phyloP scores from a whole-genome alignment of 2,329 filamentous ascomycete genomes.

The Orbilia ellipsospora region DNA sequence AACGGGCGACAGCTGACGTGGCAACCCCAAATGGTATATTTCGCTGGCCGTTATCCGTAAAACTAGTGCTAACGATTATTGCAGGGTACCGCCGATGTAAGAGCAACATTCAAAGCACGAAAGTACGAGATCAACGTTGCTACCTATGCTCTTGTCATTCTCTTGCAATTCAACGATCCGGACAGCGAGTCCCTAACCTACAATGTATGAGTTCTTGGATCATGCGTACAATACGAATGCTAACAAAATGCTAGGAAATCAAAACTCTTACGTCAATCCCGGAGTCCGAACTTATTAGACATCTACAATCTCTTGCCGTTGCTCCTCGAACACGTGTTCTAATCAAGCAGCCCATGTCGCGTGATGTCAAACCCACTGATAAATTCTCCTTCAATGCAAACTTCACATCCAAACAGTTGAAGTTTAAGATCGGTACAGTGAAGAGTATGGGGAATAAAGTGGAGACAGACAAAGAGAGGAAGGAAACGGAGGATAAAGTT shows the following conservation, averaged over 20 bases:
- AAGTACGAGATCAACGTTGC: constrained; percentile 91
- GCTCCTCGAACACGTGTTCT: constrained; percentile 74
- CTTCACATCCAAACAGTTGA: constrained; percentile 72
- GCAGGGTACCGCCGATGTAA: constrained; percentile 78
- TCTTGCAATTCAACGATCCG: constrained; percentile 89
- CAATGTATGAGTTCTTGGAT: constrained; percentile 1
- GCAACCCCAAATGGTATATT: constrained; percentile 70
- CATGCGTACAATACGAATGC: not conserved
- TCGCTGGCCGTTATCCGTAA: not conserved
- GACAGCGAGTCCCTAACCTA: constrained; percentile 28
- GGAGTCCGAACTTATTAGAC: constrained; percentile 70
- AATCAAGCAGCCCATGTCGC: constrained; percentile 74
- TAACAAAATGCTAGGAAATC: constrained; percentile 66
- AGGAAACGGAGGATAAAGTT: constrained; percentile 61
- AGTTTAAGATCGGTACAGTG: constrained; percentile 75
- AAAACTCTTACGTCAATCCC: constrained; percentile 73
- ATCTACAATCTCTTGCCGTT: constrained; percentile 74
- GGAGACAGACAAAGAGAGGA: constrained; percentile 65
- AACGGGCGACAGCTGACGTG: constrained; percentile 90
- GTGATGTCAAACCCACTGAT: constrained; percentile 73
- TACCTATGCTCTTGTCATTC: constrained; percentile 89
- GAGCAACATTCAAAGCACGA: constrained; percentile 78
- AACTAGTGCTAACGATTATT: constrained; percentile 16
- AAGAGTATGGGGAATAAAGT: constrained; percentile 72
- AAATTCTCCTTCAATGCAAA: constrained; percentile 73